These are phyloP conservation scores for Cyberlindnera misumaiensis DNA, from an alignment of 805 yeast genomes.

Conservation along the genomic window DNA sequence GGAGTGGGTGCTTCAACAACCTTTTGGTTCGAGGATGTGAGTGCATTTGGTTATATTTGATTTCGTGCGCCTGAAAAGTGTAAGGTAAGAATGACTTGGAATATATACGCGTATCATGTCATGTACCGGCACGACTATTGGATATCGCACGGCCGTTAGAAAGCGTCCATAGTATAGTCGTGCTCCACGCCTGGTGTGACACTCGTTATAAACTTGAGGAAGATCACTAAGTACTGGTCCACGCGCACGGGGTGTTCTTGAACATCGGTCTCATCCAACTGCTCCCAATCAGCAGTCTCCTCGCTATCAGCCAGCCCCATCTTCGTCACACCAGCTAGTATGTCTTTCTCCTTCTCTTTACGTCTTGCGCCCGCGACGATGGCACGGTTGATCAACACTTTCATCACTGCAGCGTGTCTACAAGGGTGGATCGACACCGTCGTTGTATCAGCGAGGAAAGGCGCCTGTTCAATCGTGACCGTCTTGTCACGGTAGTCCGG, in stretches of 20 bases:
- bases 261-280: conserved; percentile 30
- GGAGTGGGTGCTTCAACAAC: no score
- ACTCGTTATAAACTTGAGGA: conserved; percentile 90
- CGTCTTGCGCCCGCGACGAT: conserved; percentile 36
- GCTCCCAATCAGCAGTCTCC: conserved; percentile 54
- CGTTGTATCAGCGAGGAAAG: conserved; percentile 66
- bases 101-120: neutral
- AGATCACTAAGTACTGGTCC: conserved; percentile 85
- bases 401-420: conserved; percentile 92
- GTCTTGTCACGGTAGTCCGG: conserved; percentile 92
- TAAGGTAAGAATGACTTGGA: neutral
- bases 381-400: conserved; percentile 72
- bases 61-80: neutral
- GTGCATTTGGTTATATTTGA: neutral
- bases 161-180: conserved; percentile 97
- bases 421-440: conserved; percentile 94
- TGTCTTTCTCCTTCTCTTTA: conserved; percentile 17
- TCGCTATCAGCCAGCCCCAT: conserved; percentile 37
- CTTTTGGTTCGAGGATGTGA: neutral
- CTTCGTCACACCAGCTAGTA: conserved; percentile 38
- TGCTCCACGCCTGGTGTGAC: conserved; percentile 97
- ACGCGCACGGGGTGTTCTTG: conserved; percentile 56
- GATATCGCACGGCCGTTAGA: conserved; percentile 26
- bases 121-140: neutral
- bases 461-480: conserved; percentile 90